Conservation (phyloP, 495 filamentous ascomycete species). For the Halenospora varia region DNA sequence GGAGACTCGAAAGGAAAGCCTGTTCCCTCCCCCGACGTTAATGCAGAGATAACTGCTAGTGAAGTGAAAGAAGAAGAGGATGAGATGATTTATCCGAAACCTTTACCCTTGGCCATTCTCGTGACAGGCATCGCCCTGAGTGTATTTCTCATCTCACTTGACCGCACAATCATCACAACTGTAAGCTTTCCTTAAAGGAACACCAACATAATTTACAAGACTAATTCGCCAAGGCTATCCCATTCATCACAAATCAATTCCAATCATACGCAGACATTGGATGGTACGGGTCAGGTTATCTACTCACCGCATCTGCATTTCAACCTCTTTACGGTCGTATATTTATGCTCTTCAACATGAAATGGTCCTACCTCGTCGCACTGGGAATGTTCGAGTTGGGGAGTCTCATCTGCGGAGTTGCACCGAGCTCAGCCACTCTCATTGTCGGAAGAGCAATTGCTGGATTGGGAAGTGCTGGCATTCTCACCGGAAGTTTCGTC, state of each 20-base stretch:
- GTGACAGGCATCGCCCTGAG: conserved; percentile 34
- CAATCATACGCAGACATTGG: conserved; percentile 42
- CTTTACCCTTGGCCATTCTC: conserved; percentile 28
- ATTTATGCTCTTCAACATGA: conserved; percentile 41
- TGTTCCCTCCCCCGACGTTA: too few relatives aligned
- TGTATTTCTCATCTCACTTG: conserved; percentile 37
- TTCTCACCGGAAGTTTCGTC: conserved; percentile 52
- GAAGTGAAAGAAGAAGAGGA: conserved; percentile 10
- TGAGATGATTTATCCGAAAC: conserved; percentile 24
- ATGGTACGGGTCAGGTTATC: conserved; percentile 51
- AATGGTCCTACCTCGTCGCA: conserved; percentile 36
- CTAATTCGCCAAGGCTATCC: conserved; percentile 38
- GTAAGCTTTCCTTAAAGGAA: conserved; percentile 19
- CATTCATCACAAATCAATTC: conserved; percentile 43
- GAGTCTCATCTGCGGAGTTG: conserved; percentile 50
- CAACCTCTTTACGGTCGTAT: conserved; percentile 45
- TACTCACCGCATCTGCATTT: conserved; percentile 44
- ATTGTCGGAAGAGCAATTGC: conserved; percentile 56
- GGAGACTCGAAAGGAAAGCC: too few relatives aligned
- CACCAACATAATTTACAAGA: background rate
- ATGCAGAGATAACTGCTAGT: conserved; percentile 1
- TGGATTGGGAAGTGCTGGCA: conserved; percentile 28
- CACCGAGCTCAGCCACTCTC: conserved; percentile 45
- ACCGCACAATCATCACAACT: conserved; percentile 40
- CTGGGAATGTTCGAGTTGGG: conserved; percentile 46